Evolutionary conservation across 2,329 filamentous ascomycete genomes (phyloP).

Genomic region (Coleophoma cylindrospora): DNA sequence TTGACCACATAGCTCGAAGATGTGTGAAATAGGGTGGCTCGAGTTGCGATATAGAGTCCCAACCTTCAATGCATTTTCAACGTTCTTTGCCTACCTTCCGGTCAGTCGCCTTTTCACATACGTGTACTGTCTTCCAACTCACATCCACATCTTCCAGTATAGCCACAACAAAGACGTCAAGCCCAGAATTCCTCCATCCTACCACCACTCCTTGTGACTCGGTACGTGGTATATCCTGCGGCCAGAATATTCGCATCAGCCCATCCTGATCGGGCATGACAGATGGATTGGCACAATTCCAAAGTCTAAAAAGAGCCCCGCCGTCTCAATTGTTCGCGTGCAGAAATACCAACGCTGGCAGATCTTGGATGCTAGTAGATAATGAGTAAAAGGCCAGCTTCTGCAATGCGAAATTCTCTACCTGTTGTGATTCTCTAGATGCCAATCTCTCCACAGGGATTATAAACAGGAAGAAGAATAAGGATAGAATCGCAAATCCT

Average conservation of each 20-base stretch:
- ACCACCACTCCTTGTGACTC: conserved; percentile 79
- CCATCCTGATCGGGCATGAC: conserved; percentile 75
- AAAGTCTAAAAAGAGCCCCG: conserved; percentile 79
- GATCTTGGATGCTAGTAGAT: conserved; percentile 71
- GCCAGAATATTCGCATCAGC: conserved; percentile 98
- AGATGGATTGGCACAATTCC: conserved; percentile 18
- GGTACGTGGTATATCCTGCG: conserved; percentile 72
- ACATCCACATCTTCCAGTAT: conserved; percentile 90
- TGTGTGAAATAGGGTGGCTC: conserved; percentile 71
- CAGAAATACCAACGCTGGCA: conserved; percentile 76
- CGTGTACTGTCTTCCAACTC: conserved; percentile 27
- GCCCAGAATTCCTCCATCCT: conserved; percentile 89
- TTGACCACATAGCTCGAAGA: conserved; percentile 81
- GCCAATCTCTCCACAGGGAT: conserved; percentile 83
- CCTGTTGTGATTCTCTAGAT: conserved; percentile 71
- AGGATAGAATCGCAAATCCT: conserved; percentile 75
- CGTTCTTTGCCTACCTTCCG: conserved; percentile 46
- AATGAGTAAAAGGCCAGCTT: conserved; percentile 15
- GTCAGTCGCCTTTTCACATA: conserved; percentile 17
- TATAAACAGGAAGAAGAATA: conserved; percentile 80
- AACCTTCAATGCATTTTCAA: conserved; percentile 81
- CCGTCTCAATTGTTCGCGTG: conserved; percentile 88
- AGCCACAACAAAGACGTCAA: conserved; percentile 86
- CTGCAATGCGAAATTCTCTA: conserved; percentile 39
- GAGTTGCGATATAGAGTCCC: conserved; percentile 81